Evolutionary conservation across 345 rosid genomes (phyloP), one percentile per base, ranked within the genome.

Genomic region (Eucalyptus sp.): DNA sequence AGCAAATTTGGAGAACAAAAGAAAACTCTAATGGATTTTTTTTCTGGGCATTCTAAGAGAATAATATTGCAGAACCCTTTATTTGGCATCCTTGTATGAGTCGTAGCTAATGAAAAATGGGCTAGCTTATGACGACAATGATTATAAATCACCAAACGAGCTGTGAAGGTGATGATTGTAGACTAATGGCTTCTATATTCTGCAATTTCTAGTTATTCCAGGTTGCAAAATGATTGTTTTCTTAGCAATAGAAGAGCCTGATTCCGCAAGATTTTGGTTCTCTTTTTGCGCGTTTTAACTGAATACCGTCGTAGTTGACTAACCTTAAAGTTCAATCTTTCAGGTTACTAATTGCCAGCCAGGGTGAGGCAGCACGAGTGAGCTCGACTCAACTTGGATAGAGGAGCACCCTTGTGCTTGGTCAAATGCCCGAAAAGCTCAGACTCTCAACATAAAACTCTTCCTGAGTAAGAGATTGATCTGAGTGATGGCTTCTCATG

Each of bases 401-500:
- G 25, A 33, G 81, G 13, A 71, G 46, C 27, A 71, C 46, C 13
- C 81, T 41, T 37, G 46, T 10, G 81, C 12, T 37, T 71, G 46
- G 24, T 71, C 81, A 71, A 71, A 71, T 71, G 81, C 81, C 81
- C 14, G 0, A 71, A 71, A 10, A 37, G 81, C 46, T 71, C 46
- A 10, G 27, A 5, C 80, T 64, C 87, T 29, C 3, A 48, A 7
- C 54, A 18, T 10, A 71, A 37, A 5, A 37, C 81, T 71, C 46
- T 41, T 84, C 87, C 58, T 62, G 50, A 44, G 50, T n/a, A 31
- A 37, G 20, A n/a, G 60, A 58, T 33, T 49, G 15, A 31, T 31
- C 46, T 56, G 86, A 86, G 80, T 33, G 87, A 92, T 92, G 92
- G 86, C 92, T 62, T 64, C 87, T 31, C 88, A 84, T 88, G 86